Conservation (phyloP, 2,329 filamentous ascomycete genomes). For the Pyrenophora graminea region DNA sequence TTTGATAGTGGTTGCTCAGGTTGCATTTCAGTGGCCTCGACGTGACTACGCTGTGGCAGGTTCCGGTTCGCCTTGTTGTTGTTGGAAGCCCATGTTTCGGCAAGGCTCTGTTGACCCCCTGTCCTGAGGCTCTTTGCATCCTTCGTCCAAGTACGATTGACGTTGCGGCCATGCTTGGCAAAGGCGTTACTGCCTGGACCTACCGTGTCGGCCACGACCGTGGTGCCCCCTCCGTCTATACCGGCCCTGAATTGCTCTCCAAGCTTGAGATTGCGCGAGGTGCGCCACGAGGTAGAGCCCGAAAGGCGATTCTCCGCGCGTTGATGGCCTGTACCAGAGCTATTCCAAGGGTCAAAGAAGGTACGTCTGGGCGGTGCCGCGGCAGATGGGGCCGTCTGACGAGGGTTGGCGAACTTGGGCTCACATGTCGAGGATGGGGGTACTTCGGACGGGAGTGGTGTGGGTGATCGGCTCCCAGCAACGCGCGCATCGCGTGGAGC, state of each 20-base stretch:
- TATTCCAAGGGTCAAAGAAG: constrained; percentile 72
- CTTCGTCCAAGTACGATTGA: constrained; percentile 29
- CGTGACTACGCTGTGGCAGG: constrained; percentile 8
- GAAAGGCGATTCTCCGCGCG: constrained; percentile 69
- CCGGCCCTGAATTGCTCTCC: constrained; percentile 68
- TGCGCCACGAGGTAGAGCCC: constrained; percentile 70
- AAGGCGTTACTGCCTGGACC: constrained; percentile 62
- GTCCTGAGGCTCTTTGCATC: constrained; percentile 55
- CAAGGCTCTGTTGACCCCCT: constrained; percentile 48
- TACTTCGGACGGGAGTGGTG: constrained; percentile 18
- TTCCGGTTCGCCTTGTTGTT: constrained; percentile 20
- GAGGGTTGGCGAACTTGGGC: constrained; percentile 1
- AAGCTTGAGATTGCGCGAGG: constrained; percentile 70
- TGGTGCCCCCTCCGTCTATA: constrained; percentile 33
- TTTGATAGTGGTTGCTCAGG: background rate
- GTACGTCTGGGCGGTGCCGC: constrained; percentile 26
- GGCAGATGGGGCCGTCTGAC: constrained; percentile 6
- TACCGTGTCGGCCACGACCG: constrained; percentile 61
- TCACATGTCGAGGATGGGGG: constrained; percentile 8
- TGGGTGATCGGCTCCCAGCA: constrained; percentile 21
- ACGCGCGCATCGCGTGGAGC: constrained; percentile 15
- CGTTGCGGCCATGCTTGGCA: constrained; percentile 52
- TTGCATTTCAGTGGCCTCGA: background rate
- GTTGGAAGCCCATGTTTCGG: constrained; percentile 31
- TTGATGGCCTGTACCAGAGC: constrained; percentile 77